Percentiles rank a stretch among this genome's conserved stretches.
phyloP scores from a whole-genome alignment of 2,329 filamentous ascomycete genomes.

The Fusarium begoniae region DNA sequence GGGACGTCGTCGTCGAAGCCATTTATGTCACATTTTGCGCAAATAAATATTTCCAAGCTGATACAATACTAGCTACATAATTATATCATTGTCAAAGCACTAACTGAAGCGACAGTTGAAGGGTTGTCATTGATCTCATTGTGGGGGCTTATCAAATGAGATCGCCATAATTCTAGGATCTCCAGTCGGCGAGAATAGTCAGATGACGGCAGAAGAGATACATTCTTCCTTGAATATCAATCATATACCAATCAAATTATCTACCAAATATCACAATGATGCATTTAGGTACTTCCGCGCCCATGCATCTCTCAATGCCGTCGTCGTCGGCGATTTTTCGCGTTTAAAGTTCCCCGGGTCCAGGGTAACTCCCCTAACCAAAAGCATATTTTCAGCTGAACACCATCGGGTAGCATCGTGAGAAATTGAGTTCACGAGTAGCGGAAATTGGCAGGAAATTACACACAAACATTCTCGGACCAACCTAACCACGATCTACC shows the following conservation, averaged over 20 bases:
- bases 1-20: background rate
- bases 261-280: no score
- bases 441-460: slow-evolving; percentile 16
- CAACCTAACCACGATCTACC: background rate
- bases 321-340: background rate
- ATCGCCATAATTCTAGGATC: no score
- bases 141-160: no score
- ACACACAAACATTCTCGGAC: background rate
- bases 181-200: accelerated
- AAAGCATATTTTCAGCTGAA: background rate
- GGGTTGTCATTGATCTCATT: accelerated
- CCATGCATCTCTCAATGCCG: no score
- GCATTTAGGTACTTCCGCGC: no score
- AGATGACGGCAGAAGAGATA: no score
- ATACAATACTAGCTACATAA: no score
- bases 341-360: background rate
- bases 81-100: no score
- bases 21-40: no score
- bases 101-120: no score
- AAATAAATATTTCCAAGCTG: accelerated
- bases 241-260: no score
- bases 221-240: accelerated
- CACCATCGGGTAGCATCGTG: background rate
- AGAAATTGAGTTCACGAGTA: background rate
- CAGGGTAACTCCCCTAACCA: background rate